Base-by-base conservation (phyloP, 805 yeast genomes). In the Ogataea kodamae region DNA sequence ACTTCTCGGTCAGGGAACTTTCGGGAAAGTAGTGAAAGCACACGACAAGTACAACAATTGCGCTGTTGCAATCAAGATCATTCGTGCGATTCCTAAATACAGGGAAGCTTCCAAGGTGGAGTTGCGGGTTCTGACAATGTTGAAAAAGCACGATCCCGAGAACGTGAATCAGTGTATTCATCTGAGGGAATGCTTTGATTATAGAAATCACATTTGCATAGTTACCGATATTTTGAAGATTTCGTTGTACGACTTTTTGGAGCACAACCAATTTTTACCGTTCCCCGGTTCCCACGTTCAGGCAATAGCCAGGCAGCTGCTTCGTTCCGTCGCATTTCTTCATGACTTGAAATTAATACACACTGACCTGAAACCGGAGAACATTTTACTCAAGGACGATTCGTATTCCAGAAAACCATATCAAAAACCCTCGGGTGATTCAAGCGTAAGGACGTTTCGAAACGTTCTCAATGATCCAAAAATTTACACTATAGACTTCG, bases 321-420 rank as follows among this genome's bases (percentile, higher is more conserved):
- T 92, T 14, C 69, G 88, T 43, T 81, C 92, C 0, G 94, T 90
- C 23, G 83, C 92, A 2, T 90, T 83, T 52, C 65, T 92, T 42
- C 99, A 92, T 58, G 95, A 86, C 52, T 67, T 92, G 55, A 85
- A 82, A 33, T 70, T 92, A 30, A 86, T 92, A 25, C 99, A 92
- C 61, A 92, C 99, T 0, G 99, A 92, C 59, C 68, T 92, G 47
- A 92, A 92, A 62, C 99, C 99, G 1, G 99, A 92, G 59, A 92
- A 92, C 56, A 83, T 92, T 25, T 60, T 92, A 20, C 65, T 88
- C 20, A 73, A 74, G 37, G 74, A 77, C 48, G 76, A 69, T 48
- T 57, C 71, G 1, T 74, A 54, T 37, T 48, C 45, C 9, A 61
- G 67, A 29, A 67, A 67, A 46, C 60, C 56, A 25, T 50, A 62